A percentile compares a stretch with the other conserved stretches of the same genome.
Evolutionary conservation across 176 grass and related monocot species (phyloP).

Genomic region (Oryza brachyantha): DNA sequence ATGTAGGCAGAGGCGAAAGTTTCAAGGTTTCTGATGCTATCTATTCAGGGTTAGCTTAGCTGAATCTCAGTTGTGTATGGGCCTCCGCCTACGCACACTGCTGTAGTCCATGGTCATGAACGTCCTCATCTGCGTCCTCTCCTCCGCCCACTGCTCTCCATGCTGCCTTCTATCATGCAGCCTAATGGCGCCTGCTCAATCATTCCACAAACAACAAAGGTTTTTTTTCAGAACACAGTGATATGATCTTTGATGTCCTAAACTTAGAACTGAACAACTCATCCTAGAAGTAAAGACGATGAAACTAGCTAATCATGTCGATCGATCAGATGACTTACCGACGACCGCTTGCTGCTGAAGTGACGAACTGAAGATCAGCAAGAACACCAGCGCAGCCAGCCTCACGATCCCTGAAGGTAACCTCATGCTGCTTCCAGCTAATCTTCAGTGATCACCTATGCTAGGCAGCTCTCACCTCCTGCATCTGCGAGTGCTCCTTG

Average conservation of each 20-base stretch:
- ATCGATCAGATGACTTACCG: constrained; percentile 40
- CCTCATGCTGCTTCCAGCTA: constrained; percentile 39
- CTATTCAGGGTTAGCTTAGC: background rate
- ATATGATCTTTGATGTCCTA: background rate
- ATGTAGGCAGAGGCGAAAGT: background rate
- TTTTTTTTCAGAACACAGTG: constrained; percentile 10
- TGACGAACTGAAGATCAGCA: constrained; percentile 43
- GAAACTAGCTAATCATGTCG: background rate
- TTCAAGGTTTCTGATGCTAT: background rate
- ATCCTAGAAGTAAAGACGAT: background rate
- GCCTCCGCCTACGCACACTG: background rate
- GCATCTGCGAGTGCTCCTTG: background rate
- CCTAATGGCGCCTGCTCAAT: constrained; percentile 52
- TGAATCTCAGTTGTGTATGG: constrained; percentile 53
- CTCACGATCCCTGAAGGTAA: constrained; percentile 27
- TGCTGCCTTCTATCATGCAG: constrained; percentile 44
- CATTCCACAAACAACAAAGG: background rate
- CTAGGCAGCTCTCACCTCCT: constrained; percentile 28
- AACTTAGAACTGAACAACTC: background rate
- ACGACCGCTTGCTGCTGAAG: constrained; percentile 55
- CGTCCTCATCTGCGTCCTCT: constrained; percentile 46
- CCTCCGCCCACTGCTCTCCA: constrained; percentile 50
- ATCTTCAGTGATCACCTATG: background rate
- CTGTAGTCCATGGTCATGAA: constrained; percentile 51
- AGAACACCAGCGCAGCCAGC: constrained; percentile 39